Evolutionary conservation across 176 grass and related monocot species (phyloP).

Genomic region (Avena atlantica): DNA sequence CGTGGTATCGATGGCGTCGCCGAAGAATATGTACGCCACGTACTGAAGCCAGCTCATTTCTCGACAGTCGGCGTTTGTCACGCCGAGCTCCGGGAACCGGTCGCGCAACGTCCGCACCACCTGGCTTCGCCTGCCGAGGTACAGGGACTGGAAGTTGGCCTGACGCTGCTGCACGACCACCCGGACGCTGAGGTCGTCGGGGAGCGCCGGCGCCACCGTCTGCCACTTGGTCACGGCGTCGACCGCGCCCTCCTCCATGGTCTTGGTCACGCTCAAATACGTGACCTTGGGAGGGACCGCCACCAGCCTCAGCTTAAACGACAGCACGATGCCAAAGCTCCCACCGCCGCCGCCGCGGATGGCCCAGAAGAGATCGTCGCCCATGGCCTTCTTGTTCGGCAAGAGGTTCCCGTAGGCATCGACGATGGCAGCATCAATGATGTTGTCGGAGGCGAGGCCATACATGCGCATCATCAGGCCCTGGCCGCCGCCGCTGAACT

Average conservation of each 20-base stretch:
- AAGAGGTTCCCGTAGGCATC: background rate
- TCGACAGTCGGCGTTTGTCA: background rate
- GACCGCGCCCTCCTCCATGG: background rate
- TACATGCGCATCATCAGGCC: conserved; percentile 16
- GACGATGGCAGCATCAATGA: background rate
- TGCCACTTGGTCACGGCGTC: conserved; percentile 10
- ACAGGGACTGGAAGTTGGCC: conserved; percentile 1
- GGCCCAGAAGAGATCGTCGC: conserved; percentile 52
- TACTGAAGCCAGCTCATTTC: conserved; percentile 18
- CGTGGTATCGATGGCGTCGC: background rate
- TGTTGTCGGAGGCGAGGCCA: background rate
- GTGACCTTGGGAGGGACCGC: conserved; percentile 21
- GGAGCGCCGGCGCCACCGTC: conserved; percentile 2
- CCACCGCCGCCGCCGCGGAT: conserved; percentile 35
- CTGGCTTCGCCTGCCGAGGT: background rate
- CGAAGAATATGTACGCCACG: background rate
- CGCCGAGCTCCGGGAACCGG: background rate
- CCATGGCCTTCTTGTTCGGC: conserved; percentile 32
- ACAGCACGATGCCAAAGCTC: conserved; percentile 50
- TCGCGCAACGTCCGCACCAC: background rate
- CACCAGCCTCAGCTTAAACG: conserved; percentile 45
- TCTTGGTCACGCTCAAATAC: background rate
- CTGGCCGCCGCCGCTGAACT: background rate
- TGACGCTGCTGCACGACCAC: background rate
- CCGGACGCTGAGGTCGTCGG: background rate